Percentiles rank a stretch among this genome's conserved stretches.
Conservation (phyloP, 192 early-diverging fungal genomes). For the Linnemannia hyalina region DNA sequence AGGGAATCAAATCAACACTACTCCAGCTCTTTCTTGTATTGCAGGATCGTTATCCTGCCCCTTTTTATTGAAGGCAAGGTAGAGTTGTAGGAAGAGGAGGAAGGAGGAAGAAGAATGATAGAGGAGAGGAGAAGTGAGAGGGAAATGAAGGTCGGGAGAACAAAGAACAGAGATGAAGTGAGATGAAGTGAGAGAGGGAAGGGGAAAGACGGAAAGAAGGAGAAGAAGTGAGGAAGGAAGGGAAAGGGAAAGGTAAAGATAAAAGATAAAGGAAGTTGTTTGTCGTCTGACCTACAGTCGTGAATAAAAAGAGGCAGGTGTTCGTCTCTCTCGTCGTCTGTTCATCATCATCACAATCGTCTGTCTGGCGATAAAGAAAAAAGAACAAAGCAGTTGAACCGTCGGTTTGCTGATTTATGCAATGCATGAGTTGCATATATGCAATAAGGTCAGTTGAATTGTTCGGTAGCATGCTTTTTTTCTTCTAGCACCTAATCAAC, state of each 20-base stretch:
- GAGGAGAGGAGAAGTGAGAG: not conserved
- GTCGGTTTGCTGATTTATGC: not conserved
- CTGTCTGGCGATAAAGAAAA: too few species aligned
- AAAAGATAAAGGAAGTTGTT: not conserved
- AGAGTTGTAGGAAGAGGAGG: not conserved
- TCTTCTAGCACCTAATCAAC: too few species aligned
- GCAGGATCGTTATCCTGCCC: not conserved
- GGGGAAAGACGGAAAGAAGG: not conserved
- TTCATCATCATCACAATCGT: not conserved
- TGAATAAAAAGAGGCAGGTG: too few species aligned
- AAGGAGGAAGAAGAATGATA: not conserved
- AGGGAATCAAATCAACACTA: not conserved
- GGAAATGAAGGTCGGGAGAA: not conserved
- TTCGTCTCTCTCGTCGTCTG: not conserved
- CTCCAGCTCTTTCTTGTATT: too few species aligned
- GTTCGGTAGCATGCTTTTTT: too few species aligned
- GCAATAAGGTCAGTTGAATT: too few species aligned
- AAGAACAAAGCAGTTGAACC: too few species aligned
- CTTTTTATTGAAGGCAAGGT: not conserved
- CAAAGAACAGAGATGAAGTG: not conserved
- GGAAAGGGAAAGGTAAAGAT: constrained; percentile 1
- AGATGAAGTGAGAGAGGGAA: not conserved
- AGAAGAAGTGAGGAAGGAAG: not conserved
- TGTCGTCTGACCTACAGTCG: not conserved
- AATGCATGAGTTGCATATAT: too few species aligned